A percentile compares a stretch with the other conserved stretches of the same genome.
Evolutionary conservation across 2,329 filamentous ascomycete genomes (phyloP).

Genomic region (Sarocladium kiliense): DNA sequence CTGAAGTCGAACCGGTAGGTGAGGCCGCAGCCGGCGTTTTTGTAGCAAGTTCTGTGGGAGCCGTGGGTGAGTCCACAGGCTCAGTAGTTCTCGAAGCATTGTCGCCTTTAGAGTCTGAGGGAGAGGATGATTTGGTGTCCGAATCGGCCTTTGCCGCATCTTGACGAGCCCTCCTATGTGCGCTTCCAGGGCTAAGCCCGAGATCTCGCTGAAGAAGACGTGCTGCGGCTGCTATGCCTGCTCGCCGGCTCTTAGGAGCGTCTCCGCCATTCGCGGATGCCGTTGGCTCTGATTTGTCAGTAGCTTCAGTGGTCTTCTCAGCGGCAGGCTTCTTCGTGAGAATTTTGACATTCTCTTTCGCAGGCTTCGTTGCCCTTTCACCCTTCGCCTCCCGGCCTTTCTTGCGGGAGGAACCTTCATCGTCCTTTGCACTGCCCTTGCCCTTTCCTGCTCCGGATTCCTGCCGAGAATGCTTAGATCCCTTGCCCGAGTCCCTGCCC

Average conservation of each 20-base stretch:
- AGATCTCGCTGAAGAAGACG: slow-evolving; percentile 62
- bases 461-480: slow-evolving; percentile 50
- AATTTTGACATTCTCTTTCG: slow-evolving; percentile 58
- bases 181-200: slow-evolving; percentile 57
- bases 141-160: slow-evolving; percentile 53
- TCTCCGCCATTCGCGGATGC: slow-evolving; percentile 25
- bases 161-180: slow-evolving; percentile 55
- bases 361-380: slow-evolving; percentile 44
- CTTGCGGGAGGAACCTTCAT: slow-evolving; percentile 51
- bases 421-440: slow-evolving; percentile 36
- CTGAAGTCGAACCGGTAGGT: slow-evolving; percentile 5
- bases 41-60: background rate
- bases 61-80: background rate
- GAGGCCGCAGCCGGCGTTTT: slow-evolving; percentile 13
- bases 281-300: slow-evolving; percentile 22
- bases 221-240: slow-evolving; percentile 58
- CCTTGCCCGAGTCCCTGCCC: slow-evolving; percentile 51
- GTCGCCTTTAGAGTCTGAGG: slow-evolving; percentile 23
- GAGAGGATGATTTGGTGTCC: slow-evolving; percentile 30
- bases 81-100: background rate
- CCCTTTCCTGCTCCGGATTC: slow-evolving; percentile 48
- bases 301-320: slow-evolving; percentile 33
- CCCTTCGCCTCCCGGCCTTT: slow-evolving; percentile 58
- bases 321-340: slow-evolving; percentile 53
- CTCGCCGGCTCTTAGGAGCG: slow-evolving; percentile 49